phyloP scores from a whole-genome alignment of 192 early-diverging fungal species.

The Helicostylum pulchrum region DNA sequence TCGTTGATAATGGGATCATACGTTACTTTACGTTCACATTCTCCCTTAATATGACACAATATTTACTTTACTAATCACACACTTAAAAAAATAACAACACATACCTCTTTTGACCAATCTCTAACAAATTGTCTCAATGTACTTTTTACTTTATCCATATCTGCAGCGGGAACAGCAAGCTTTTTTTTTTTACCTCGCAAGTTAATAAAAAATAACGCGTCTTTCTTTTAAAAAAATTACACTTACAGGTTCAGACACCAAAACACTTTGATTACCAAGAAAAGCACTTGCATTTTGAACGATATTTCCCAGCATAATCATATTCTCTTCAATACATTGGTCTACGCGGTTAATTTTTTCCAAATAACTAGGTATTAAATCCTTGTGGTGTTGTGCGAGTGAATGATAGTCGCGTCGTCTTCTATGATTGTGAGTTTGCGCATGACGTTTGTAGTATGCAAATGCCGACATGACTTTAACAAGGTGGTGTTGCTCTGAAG shows the following conservation, averaged over 20 bases:
- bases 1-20: constrained; percentile 80
- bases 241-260: constrained; percentile 17
- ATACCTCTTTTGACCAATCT: constrained; percentile 71
- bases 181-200: constrained; percentile 8
- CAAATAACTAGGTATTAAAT: constrained; percentile 52
- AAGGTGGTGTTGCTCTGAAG: constrained; percentile 43
- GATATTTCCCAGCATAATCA: constrained; percentile 52
- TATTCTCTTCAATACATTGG: constrained; percentile 56
- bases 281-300: constrained; percentile 43
- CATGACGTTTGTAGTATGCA: constrained; percentile 58
- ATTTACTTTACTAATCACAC: neutral
- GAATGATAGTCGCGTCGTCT: constrained; percentile 56
- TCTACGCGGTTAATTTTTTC: constrained; percentile 64
- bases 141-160: constrained; percentile 88
- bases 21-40: constrained; percentile 69
- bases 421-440: constrained; percentile 60
- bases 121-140: constrained; percentile 93
- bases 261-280: constrained; percentile 22
- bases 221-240: neutral
- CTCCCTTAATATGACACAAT: constrained; percentile 45
- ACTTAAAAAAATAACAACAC: neutral
- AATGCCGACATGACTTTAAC: constrained; percentile 58
- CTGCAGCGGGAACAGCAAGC: constrained; percentile 53
- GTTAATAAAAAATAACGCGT: neutral
- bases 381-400: constrained; percentile 62